Conservation (phyloP, 2,329 filamentous ascomycete genomes). For the Diaporthe sp. region DNA sequence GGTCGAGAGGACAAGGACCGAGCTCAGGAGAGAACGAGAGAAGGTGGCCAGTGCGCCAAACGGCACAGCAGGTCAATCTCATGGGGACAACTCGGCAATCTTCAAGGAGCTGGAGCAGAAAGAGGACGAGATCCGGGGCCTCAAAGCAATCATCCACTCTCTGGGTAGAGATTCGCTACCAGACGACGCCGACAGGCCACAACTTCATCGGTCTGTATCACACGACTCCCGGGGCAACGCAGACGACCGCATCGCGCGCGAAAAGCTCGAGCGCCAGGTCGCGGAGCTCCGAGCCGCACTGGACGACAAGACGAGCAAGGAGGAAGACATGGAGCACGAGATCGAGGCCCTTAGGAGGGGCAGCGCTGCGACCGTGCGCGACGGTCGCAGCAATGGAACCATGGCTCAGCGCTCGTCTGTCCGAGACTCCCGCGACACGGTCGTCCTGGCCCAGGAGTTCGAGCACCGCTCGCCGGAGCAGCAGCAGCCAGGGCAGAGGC, state of each 20-base stretch:
- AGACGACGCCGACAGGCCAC: constrained; percentile 53
- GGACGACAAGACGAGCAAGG: constrained; percentile 79
- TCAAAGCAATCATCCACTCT: constrained; percentile 98
- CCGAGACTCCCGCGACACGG: constrained; percentile 77
- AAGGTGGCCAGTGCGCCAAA: constrained; percentile 77
- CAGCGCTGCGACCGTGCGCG: constrained; percentile 59
- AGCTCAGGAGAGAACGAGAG: constrained; percentile 89
- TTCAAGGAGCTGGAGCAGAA: constrained; percentile 90
- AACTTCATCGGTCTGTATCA: constrained; percentile 53
- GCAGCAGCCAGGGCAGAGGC: constrained; percentile 51
- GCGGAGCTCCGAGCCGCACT: constrained; percentile 81
- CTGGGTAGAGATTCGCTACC: constrained; percentile 83
- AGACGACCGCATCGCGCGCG: constrained; percentile 71
- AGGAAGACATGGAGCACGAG: constrained; percentile 90
- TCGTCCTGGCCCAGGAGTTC: constrained; percentile 68
- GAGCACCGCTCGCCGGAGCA: constrained; percentile 63
- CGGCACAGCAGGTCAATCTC: constrained; percentile 53
- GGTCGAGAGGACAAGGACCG: constrained; percentile 90
- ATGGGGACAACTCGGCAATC: constrained; percentile 61
- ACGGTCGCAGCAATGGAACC: constrained; percentile 59
- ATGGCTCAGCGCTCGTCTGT: constrained; percentile 68
- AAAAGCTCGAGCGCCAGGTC: constrained; percentile 85
- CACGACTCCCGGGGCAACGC: constrained; percentile 60
- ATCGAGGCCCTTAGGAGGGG: constrained; percentile 74
- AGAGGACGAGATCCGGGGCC: constrained; percentile 95